These are phyloP conservation scores for Epichloe elymi DNA, from an alignment of 2,329 filamentous ascomycete genomes.

Conservation along the genomic window DNA sequence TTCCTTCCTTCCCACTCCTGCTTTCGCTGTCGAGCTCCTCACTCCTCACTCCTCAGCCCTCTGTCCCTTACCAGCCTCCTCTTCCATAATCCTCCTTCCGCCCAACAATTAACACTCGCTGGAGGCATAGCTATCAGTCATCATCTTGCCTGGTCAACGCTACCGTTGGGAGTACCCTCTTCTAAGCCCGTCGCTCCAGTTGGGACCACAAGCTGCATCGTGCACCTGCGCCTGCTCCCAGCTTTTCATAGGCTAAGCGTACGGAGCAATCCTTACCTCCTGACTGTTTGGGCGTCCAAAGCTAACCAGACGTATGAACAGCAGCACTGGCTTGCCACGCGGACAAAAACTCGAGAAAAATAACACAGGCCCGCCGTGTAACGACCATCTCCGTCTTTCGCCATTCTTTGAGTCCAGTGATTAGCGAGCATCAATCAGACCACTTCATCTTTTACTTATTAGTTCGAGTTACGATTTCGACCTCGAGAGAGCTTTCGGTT, in stretches of 20 bases:
- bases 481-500: conserved; percentile 10
- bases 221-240: background rate
- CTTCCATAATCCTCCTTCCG: background rate
- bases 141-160: background rate
- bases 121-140: background rate
- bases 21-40: background rate
- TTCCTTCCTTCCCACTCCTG: background rate
- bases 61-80: background rate
- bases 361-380: background rate
- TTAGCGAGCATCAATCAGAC: background rate
- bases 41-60: background rate
- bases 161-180: conserved; percentile 6
- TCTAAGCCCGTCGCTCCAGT: background rate
- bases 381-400: background rate
- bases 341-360: background rate
- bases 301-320: background rate
- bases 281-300: background rate
- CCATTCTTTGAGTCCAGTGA: background rate
- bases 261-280: background rate
- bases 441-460: background rate
- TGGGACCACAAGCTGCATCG: background rate
- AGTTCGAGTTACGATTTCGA: conserved; percentile 5
- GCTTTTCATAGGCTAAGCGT: background rate
- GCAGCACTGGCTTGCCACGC: background rate
- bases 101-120: background rate